Conservation (phyloP, 2,329 filamentous ascomycete species). For the Aureobasidium sp. region DNA sequence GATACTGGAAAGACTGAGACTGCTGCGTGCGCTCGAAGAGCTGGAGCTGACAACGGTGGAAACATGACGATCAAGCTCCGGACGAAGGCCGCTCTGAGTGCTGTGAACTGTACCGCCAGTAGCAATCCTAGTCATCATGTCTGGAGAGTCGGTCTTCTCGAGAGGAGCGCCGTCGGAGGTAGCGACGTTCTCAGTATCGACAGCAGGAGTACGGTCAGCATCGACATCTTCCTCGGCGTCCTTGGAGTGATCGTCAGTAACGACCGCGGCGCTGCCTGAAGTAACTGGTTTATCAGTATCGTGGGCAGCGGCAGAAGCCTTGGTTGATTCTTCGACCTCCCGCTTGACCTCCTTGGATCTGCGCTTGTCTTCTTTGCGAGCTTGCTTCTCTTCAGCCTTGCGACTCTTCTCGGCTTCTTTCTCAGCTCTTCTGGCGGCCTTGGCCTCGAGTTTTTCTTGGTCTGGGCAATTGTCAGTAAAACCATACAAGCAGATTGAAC, state of each 20-base stretch:
- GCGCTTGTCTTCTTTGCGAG: slow-evolving; percentile 47
- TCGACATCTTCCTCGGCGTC: neutral
- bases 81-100: slow-evolving; percentile 11
- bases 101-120: slow-evolving; percentile 6
- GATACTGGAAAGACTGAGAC: slow-evolving; percentile 15
- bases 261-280: neutral
- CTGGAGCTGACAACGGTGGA: slow-evolving; percentile 25
- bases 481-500: no score
- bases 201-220: neutral
- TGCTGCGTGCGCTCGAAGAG: slow-evolving; percentile 7
- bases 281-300: slow-evolving; percentile 8
- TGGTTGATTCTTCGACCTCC: slow-evolving; percentile 18
- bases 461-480: slow-evolving; percentile 37
- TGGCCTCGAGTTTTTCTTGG: slow-evolving; percentile 46
- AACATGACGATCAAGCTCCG: slow-evolving; percentile 28
- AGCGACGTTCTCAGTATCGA: neutral
- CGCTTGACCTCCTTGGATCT: slow-evolving; percentile 36
- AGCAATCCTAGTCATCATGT: neutral
- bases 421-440: slow-evolving; percentile 30
- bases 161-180: neutral
- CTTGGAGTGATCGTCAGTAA: neutral
- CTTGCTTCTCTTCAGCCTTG: slow-evolving; percentile 48
- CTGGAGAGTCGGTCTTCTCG: slow-evolving; percentile 9
- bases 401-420: slow-evolving; percentile 41
- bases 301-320: slow-evolving; percentile 17